Conservation (phyloP, 805 yeast species). For the Starmerella kuoi region DNA sequence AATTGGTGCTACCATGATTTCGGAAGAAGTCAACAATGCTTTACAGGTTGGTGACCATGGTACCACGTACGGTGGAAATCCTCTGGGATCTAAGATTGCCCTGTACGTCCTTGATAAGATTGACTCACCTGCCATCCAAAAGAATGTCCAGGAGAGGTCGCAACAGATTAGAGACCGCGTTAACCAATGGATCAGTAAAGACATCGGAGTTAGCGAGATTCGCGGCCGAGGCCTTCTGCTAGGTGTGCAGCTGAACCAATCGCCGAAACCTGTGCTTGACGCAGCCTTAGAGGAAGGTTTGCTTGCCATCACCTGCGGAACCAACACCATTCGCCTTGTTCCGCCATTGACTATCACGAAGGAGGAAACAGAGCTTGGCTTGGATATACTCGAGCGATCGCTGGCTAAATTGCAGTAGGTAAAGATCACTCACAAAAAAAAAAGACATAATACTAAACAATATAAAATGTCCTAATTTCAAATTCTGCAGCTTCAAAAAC, state of each 20-base stretch:
- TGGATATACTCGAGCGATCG: conserved; percentile 52
- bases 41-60: conserved; percentile 93
- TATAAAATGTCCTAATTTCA: not conserved
- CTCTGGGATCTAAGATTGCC: conserved; percentile 76
- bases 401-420: not conserved
- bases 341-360: conserved; percentile 82
- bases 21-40: conserved; percentile 59
- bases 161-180: conserved; percentile 40
- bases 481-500: no score
- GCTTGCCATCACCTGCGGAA: conserved; percentile 81
- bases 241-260: conserved; percentile 63
- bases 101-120: conserved; percentile 60
- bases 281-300: conserved; percentile 70
- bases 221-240: conserved; percentile 84
- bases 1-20: conserved; percentile 82
- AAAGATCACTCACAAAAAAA: no score
- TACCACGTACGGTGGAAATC: conserved; percentile 96
- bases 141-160: conserved; percentile 49
- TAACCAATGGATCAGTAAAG: conserved; percentile 32
- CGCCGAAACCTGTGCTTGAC: conserved; percentile 50
- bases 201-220: conserved; percentile 48
- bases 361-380: conserved; percentile 55
- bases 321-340: conserved; percentile 77
- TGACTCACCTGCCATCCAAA: conserved; percentile 47
- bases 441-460: not conserved